These are phyloP conservation scores for Sanghuangporus weigelae DNA, from an alignment of 1,284 basidiomycete species.

Conservation along the genomic window DNA sequence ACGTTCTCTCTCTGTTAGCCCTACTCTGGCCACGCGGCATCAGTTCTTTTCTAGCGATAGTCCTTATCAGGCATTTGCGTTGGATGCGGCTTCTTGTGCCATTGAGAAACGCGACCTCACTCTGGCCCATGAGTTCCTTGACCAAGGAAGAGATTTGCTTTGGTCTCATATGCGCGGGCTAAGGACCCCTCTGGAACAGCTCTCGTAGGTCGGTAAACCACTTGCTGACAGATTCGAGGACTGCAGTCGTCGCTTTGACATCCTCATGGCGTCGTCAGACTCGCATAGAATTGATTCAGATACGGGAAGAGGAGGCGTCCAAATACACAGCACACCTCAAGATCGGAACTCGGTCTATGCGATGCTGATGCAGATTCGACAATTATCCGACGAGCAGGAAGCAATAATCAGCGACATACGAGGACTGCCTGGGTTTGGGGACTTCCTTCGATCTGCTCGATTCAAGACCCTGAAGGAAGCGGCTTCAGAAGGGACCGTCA, in stretches of 20 bases:
- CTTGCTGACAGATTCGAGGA: not conserved
- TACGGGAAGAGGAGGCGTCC: not conserved
- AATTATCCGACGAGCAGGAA: constrained; percentile 1
- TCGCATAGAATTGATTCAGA: not conserved
- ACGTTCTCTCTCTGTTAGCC: not conserved
- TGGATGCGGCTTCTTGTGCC: not conserved
- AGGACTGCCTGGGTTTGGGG: constrained; percentile 9
- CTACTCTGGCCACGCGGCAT: not conserved
- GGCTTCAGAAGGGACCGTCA: constrained; percentile 8
- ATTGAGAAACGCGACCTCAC: not conserved
- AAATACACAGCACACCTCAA: not conserved
- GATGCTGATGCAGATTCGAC: not conserved
- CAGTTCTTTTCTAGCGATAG: not conserved
- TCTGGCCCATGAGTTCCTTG: not conserved
- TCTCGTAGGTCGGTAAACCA: not conserved
- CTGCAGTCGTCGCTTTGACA: not conserved
- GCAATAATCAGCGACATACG: not conserved
- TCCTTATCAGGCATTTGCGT: not conserved
- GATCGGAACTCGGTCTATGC: not conserved
- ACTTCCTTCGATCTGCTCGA: constrained; percentile 3
- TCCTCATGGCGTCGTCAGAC: not conserved
- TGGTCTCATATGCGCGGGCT: not conserved
- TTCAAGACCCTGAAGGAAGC: constrained; percentile 14
- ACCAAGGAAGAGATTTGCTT: not conserved
- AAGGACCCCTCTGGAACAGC: not conserved